Base-by-base conservation (phyloP, 1,284 basidiomycete genomes). In the Tilletia walkeri region DNA sequence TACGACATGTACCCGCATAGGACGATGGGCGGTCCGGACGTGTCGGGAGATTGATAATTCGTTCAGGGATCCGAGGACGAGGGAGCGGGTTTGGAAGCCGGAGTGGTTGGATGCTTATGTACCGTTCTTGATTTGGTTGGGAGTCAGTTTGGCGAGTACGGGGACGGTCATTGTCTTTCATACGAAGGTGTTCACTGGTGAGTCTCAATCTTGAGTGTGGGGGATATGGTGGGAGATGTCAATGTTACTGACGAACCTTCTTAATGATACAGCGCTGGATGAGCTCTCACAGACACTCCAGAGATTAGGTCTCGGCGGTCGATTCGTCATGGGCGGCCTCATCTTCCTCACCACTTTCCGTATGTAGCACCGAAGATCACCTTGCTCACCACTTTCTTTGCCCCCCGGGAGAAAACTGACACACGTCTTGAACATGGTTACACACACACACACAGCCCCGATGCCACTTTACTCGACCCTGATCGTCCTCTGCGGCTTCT, bases 401-500 rank as follows among this genome's bases (percentile, higher is more conserved):
- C 59, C 77, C 63, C 84, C 24, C 24, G 24, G 24, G 24, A 30
- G 24, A 30, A 30, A 30, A 30, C 24, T 30, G 24, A 30, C 24
- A 30, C 24, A 2, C 24, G 24, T 30, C 24, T 30, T 30, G 24
- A 30, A 30, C 24, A 30, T 30, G 24, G 2, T 30, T 30, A 30
- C 24, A 30, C 24, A 30, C 24, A 30, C 24, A 1, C 24, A 83
- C 48, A 82, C 85, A 90, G 91, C 92, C 69, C 92, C 92, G 53
- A 79, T 94, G 67, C 92, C 92, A 56, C 86, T 94, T 75, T 94
- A 94, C 85, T 93, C 91, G 76, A 94, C 92, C 9, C 87, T 94
- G 85, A 92, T 93, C 84, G 88, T 91, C 78, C 87, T 94, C 74
- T 91, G 92, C 70, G 92, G 92, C 49, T 94, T 93, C 85, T 92